Conservation (phyloP, 495 filamentous ascomycete genomes). For the Aspergillus sclerotiicarbonarius region DNA sequence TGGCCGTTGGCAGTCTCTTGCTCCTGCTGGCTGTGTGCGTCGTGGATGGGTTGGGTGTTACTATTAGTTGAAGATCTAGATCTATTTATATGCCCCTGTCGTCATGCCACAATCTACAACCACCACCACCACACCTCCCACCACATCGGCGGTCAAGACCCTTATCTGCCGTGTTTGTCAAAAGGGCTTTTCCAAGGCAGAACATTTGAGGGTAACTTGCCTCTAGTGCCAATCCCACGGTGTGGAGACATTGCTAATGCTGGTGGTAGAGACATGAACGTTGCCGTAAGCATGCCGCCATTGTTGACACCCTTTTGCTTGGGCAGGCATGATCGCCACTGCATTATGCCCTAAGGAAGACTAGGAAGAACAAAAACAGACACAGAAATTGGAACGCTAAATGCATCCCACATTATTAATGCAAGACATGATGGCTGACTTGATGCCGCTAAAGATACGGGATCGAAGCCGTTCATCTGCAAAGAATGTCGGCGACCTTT, state of each 20-base stretch:
- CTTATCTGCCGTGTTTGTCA: slow-evolving; percentile 43
- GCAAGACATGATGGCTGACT: slow-evolving; percentile 12
- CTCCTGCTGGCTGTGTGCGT: neutral
- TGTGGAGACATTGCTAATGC: slow-evolving; percentile 25
- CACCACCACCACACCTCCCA: slow-evolving; percentile 4
- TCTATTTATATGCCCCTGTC: neutral
- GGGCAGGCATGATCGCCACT: slow-evolving; percentile 5
- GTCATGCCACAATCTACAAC: slow-evolving; percentile 18
- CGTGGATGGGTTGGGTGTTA: neutral
- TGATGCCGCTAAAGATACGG: slow-evolving; percentile 39
- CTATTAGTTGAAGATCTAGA: neutral
- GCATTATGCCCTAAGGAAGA: neutral
- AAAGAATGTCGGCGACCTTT: slow-evolving; percentile 44
- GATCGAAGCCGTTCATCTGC: slow-evolving; percentile 45
- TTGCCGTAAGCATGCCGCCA: slow-evolving; percentile 37
- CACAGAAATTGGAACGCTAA: neutral
- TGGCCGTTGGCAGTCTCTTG: neutral
- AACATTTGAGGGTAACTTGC: slow-evolving; percentile 43
- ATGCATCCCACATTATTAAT: neutral
- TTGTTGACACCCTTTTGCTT: neutral
- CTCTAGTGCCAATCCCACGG: slow-evolving; percentile 11
- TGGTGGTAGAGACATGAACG: slow-evolving; percentile 46
- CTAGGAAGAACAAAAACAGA: neutral
- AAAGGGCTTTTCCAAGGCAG: slow-evolving; percentile 45
- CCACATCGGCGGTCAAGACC: slow-evolving; percentile 27